Percentiles rank a stretch among this genome's conserved stretches.
These are phyloP conservation scores for Chaetomium tenue DNA, from an alignment of 495 filamentous ascomycete species.

Conservation along the genomic window DNA sequence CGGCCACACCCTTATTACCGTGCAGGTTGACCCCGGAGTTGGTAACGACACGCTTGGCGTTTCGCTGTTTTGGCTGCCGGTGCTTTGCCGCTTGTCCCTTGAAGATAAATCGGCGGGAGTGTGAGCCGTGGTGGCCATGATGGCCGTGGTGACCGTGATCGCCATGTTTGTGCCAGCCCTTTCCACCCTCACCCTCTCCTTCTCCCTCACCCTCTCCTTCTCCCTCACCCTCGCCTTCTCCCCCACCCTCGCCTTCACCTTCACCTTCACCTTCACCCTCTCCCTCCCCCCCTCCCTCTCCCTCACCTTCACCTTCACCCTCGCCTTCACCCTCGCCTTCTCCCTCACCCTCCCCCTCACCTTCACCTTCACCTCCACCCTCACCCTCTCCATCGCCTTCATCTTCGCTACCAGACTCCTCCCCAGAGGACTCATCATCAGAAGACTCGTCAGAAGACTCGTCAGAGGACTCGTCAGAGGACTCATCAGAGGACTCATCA, in stretches of 20 bases:
- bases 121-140: not conserved
- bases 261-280: not conserved
- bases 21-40: not conserved
- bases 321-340: not conserved
- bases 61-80: not conserved
- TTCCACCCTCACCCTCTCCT: not conserved
- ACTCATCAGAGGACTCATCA: not conserved
- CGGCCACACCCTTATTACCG: not conserved
- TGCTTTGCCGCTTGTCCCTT: not conserved
- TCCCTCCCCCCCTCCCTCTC: not conserved
- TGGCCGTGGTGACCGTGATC: not conserved
- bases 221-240: slow-evolving; percentile 1
- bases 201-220: not conserved
- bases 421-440: not conserved
- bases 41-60: not conserved
- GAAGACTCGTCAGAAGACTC: not conserved
- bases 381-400: not conserved
- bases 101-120: not conserved
- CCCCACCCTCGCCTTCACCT: not conserved
- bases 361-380: not conserved
- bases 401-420: not conserved
- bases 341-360: not conserved
- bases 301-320: not conserved
- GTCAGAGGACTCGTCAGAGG: too few relatives aligned
- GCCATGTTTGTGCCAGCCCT: slow-evolving; percentile 1